Percentiles rank a stretch among this genome's conserved stretches.
These are phyloP conservation scores for Coix lacrymajobi DNA, from an alignment of 176 grass and related monocot species.

Conservation along the genomic window DNA sequence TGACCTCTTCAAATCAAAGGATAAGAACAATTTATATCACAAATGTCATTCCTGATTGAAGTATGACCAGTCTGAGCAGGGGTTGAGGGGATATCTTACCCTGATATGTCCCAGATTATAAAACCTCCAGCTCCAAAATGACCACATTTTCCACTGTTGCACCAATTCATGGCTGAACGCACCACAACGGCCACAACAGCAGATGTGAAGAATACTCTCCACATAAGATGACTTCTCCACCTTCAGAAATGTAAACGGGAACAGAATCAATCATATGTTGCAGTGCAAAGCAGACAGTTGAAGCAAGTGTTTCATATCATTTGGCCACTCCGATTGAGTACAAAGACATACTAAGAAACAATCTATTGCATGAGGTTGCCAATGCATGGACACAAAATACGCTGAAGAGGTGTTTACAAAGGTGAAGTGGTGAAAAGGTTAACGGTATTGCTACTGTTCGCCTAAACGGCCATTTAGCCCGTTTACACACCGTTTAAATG, in stretches of 20 bases:
- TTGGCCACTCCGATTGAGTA: background rate
- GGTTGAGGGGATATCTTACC: constrained; percentile 34
- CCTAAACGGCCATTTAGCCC: too few species aligned
- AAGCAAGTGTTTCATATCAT: background rate
- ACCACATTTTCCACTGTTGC: constrained; percentile 92
- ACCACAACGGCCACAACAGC: constrained; percentile 97
- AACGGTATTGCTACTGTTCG: too few species aligned
- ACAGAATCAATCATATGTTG: constrained; percentile 28
- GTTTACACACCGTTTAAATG: too few species aligned
- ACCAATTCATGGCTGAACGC: constrained; percentile 89
- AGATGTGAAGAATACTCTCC: constrained; percentile 99
- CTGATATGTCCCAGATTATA: constrained; percentile 99
- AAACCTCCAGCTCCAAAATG: constrained; percentile 99
- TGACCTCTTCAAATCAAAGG: constrained; percentile 70
- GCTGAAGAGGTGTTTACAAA: background rate
- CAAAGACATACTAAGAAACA: background rate
- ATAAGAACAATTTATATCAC: constrained; percentile 38
- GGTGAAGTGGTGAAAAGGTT: background rate
- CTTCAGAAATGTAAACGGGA: constrained; percentile 39
- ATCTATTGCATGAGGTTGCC: background rate
- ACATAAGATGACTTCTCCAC: constrained; percentile 99
- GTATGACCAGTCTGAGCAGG: background rate
- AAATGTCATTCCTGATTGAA: constrained; percentile 16
- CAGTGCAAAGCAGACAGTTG: constrained; percentile 3
- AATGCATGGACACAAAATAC: background rate